Evolutionary conservation across 2,329 filamentous ascomycete genomes (phyloP), one percentile per base, ranked within the genome.

Genomic region (Graphium sp.): DNA sequence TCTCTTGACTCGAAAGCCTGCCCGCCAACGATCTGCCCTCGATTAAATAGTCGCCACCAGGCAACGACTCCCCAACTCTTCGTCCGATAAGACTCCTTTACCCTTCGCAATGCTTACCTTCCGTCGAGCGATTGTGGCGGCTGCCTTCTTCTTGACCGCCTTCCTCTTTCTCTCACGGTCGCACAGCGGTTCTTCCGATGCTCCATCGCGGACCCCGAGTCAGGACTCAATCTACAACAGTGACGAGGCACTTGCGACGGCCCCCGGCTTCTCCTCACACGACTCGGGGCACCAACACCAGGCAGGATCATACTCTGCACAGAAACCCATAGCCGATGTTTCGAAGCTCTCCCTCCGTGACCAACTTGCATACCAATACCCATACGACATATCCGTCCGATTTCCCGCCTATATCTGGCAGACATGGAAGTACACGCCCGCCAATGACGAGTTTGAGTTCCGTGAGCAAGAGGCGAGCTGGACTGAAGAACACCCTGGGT

Each of bases 341-440:
- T 71, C 73, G 33, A 68, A 64, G 45, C 73, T 80, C 55, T 73
- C 78, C 11, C 63, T 85, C 30, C 62, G 60, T 62, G 78, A 67
- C 58, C 93, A 89, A 55, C 70, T 98, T 32, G 76, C 75, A 29
- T 94, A 92, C 58, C 80, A 91, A 41, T 95, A 89, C 52, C 83
- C 85, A 13, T 98, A 95, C 61, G 80, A 93, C 44, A 64, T 87
- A 36, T 73, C 84, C 45, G 54, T 63, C 41, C 92, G 87, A 50
- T 95, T 95, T 50, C 89, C 89, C 4, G 85, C 84, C 32, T 95
- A 93, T 59, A 91, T 98, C 46, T 98, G 89, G 89, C 89, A 98
- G 62, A 98, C 89, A 10, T 98, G 89, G 89, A 94, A 91, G 52
- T 76, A 72, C 44, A 80, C 73, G 1, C 85, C 87, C 0, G 67